These are phyloP conservation scores for Arthrobotrys musiformis DNA, from an alignment of 2,329 filamentous ascomycete genomes.

Conservation along the genomic window DNA sequence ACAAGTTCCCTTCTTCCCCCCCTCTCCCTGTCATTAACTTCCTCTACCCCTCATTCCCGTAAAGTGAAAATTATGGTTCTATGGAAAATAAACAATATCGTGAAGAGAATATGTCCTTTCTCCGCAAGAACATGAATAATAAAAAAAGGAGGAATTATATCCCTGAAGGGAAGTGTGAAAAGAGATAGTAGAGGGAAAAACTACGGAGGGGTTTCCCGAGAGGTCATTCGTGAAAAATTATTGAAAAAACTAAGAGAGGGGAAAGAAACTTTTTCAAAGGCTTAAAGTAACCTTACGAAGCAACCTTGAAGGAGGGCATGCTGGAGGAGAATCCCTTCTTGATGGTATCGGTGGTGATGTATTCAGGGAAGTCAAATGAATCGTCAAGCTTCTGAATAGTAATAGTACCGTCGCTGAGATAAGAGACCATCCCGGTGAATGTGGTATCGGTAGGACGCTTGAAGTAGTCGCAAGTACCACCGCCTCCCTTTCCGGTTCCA, in stretches of 20 bases:
- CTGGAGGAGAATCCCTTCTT: constrained; percentile 34
- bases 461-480: constrained; percentile 78
- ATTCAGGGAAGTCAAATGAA: constrained; percentile 57
- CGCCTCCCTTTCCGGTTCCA: constrained; percentile 66
- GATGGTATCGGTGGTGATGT: constrained; percentile 35
- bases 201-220: neutral
- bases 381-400: constrained; percentile 69
- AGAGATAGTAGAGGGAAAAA: constrained; percentile 11
- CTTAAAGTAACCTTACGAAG: constrained; percentile 31
- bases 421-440: constrained; percentile 74
- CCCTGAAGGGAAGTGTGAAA: constrained; percentile 15
- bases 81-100: constrained; percentile 50
- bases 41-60: constrained; percentile 25
- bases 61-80: constrained; percentile 39
- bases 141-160: constrained; percentile 20
- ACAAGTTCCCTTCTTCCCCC: neutral
- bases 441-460: constrained; percentile 70
- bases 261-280: constrained; percentile 35
- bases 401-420: constrained; percentile 68
- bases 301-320: constrained; percentile 38
- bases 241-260: constrained; percentile 7
- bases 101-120: constrained; percentile 53
- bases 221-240: constrained; percentile 53
- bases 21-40: constrained; percentile 9
- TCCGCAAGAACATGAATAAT: constrained; percentile 34